These are phyloP conservation scores for Botrytis sinoallii DNA, from an alignment of 2,329 filamentous ascomycete genomes.

Conservation along the genomic window DNA sequence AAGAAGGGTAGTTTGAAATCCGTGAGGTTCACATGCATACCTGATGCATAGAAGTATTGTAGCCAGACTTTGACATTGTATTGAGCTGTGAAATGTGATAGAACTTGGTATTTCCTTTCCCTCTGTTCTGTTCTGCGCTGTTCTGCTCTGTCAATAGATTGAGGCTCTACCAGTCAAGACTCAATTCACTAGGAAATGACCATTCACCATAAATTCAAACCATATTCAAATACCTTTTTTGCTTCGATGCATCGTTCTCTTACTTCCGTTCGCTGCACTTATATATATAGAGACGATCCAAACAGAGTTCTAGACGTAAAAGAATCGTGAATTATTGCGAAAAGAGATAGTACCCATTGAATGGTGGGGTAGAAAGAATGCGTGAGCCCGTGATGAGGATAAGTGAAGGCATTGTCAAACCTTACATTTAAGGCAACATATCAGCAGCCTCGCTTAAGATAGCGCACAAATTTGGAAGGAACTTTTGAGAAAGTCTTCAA, in stretches of 20 bases:
- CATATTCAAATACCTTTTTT: not conserved
- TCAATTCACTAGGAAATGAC: not conserved
- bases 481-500: not conserved
- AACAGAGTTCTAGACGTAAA: not conserved
- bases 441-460: not conserved
- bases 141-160: not conserved
- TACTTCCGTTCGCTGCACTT: not conserved
- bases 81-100: not conserved
- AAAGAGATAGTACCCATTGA: not conserved
- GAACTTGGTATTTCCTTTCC: not conserved
- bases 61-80: not conserved
- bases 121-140: not conserved
- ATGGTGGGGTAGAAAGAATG: not conserved
- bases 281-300: not conserved
- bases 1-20: no score
- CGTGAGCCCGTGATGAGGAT: not conserved
- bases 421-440: not conserved
- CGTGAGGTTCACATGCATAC: not conserved
- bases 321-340: not conserved
- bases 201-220: not conserved
- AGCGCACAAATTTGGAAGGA: conserved; percentile 11
- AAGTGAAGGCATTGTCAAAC: not conserved
- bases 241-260: not conserved
- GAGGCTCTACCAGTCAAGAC: not conserved
- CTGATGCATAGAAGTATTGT: not conserved